Evolutionary conservation across 306 rosid species (phyloP).

Genomic region (Castanea crenata): DNA sequence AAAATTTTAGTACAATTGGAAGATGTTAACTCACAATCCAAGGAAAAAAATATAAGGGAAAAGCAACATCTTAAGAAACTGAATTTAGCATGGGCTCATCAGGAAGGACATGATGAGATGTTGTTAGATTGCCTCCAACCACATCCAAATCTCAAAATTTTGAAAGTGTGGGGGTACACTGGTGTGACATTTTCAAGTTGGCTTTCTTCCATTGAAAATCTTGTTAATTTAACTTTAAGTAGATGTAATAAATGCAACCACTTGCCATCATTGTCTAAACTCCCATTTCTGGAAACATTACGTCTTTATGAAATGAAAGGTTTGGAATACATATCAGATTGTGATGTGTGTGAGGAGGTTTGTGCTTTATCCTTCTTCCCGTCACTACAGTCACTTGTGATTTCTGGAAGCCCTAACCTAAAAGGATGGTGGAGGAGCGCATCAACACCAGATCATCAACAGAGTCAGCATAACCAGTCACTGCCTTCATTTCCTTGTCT

Average conservation of each 20-base stretch:
- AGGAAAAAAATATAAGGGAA: constrained; percentile 2
- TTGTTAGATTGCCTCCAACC: constrained; percentile 30
- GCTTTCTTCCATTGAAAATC: constrained; percentile 8
- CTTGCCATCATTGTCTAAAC: background rate
- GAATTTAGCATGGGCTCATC: constrained; percentile 15
- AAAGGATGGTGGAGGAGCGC: constrained; percentile 22
- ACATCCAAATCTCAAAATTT: constrained; percentile 15
- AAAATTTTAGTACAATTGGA: constrained; percentile 1
- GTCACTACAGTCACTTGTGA: background rate
- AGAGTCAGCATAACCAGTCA: too few relatives aligned
- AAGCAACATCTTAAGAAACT: constrained; percentile 21
- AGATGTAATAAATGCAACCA: background rate
- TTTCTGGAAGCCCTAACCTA: background rate
- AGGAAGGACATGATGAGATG: constrained; percentile 11
- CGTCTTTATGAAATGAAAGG: background rate
- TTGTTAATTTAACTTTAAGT: background rate
- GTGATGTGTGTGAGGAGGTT: background rate
- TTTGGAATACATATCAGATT: constrained; percentile 3
- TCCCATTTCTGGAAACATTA: background rate
- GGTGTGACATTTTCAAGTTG: constrained; percentile 20
- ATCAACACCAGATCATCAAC: background rate
- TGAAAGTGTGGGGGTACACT: constrained; percentile 3
- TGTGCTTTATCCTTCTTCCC: background rate
- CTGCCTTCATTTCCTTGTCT: background rate
- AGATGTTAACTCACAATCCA: background rate